Base-by-base conservation (phyloP, 2,329 filamentous ascomycete genomes). In the Cadophora malorum region DNA sequence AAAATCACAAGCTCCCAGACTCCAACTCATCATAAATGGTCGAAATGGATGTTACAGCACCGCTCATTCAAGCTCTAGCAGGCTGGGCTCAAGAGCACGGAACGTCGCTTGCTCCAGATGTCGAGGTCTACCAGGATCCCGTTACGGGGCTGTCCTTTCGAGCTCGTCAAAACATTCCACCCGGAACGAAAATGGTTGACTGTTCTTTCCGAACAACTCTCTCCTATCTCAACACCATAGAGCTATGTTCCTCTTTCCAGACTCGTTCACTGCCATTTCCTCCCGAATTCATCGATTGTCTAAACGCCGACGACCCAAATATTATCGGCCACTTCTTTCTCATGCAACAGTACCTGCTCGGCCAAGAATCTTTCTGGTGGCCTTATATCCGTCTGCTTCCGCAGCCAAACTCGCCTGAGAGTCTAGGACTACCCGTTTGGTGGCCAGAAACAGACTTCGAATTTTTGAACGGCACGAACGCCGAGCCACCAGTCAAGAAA, bases 261-360 rank as follows among this genome's bases (percentile, higher is more conserved):
- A 16, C 60, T 33, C 66, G 73, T 38, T 66, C 66, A 23, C 72
- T 75, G 33, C 47, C 72, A n/a, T 86, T 91, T 58, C 83, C 86
- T 0, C 60, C 71, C 0, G 74, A 75, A 0, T 88, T 91, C 71
- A 77, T 90, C 58, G 73, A 81, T 0, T 74, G 75, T 4, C 78
- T 83, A 1, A 84, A 85, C 0, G 83, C 49, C 6, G 69, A 74
- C 4, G 68, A 73, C 38, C 73, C 87, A 0, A 85, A 91, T 71
- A 86, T 91, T 66, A 79, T 89, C 60, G 85, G 87, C 9, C 85
- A 89, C 4, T 90, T 93, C 78, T 90, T 91, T 70, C 82, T 94
- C 6, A 83, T 91, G 75, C 86, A 89, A 69, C 87, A 94, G 76
- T 89, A 88, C 74, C 81, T 93, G 38, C 78, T 84, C 1, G 86